A percentile compares a stretch with the other conserved stretches of the same genome.
Evolutionary conservation across 2,329 filamentous ascomycete genomes (phyloP).

Genomic region (Alternaria infectoria): DNA sequence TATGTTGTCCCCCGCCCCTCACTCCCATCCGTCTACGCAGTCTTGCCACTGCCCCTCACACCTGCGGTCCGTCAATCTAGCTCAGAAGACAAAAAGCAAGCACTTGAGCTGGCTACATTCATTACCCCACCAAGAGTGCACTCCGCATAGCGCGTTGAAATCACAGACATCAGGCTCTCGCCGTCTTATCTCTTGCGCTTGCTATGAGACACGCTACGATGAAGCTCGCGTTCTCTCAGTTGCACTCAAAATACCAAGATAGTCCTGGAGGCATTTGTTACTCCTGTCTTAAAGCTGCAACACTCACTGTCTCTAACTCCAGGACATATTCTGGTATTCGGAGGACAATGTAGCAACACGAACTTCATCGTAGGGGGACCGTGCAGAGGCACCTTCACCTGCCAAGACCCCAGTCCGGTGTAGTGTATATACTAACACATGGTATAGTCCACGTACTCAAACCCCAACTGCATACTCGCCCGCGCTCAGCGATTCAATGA

Average conservation of each 20-base stretch:
- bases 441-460: not conserved
- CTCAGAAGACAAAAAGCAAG: not conserved
- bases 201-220: not conserved
- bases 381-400: not conserved
- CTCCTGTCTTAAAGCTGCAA: not conserved
- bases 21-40: not conserved
- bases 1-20: not conserved
- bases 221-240: not conserved
- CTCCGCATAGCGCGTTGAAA: not conserved
- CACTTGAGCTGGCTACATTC: not conserved
- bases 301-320: not conserved
- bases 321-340: not conserved
- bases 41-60: not conserved
- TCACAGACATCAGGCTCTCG: not conserved
- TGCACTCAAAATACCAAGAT: not conserved
- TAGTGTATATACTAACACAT: not conserved
- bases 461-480: not conserved
- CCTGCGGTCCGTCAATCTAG: not conserved
- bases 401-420: not conserved
- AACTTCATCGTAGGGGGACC: not conserved
- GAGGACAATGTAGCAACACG: not conserved
- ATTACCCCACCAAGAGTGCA: not conserved
- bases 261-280: not conserved
- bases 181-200: not conserved
- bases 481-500: slow-evolving; percentile 9